These are phyloP conservation scores for Bauhinia variegata DNA, from an alignment of 306 rosid species.

Conservation along the genomic window DNA sequence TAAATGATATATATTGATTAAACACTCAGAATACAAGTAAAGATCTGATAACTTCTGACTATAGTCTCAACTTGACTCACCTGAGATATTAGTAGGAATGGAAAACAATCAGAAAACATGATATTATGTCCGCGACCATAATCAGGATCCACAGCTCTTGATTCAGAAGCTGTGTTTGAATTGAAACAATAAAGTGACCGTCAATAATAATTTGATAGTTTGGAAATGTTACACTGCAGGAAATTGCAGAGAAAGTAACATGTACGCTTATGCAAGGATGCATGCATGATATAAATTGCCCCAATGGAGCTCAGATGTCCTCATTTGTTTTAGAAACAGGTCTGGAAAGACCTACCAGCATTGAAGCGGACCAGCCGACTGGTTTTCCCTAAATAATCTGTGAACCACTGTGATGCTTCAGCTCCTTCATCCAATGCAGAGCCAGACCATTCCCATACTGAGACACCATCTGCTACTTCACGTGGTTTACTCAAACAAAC, in stretches of 20 bases:
- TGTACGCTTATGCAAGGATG: too few species aligned
- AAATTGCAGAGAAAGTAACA: conserved; percentile 1
- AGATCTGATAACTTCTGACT: conserved; percentile 10
- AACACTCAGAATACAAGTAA: conserved; percentile 5
- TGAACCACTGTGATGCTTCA: conserved; percentile 80
- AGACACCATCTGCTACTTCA: conserved; percentile 58
- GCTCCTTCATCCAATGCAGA: conserved; percentile 87
- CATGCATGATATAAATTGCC: too few species aligned
- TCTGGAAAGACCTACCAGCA: conserved; percentile 49
- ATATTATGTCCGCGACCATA: conserved; percentile 60
- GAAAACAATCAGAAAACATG: conserved; percentile 72
- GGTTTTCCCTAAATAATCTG: conserved; percentile 71
- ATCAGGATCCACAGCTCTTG: conserved; percentile 68
- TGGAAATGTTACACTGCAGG: conserved; percentile 4
- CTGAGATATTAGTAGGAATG: conserved; percentile 72
- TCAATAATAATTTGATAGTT: not conserved
- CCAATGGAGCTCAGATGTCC: too few species aligned
- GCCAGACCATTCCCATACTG: conserved; percentile 95
- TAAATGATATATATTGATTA: conserved; percentile 26
- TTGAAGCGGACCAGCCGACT: conserved; percentile 78
- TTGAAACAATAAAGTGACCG: conserved; percentile 26
- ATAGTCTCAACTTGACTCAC: conserved; percentile 46
- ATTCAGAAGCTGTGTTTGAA: conserved; percentile 65
- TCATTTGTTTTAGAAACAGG: too few species aligned
- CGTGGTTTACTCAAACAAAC: conserved; percentile 56